phyloP scores from a whole-genome alignment of 805 yeast species.

The Zygosaccharomyces bisporus region DNA sequence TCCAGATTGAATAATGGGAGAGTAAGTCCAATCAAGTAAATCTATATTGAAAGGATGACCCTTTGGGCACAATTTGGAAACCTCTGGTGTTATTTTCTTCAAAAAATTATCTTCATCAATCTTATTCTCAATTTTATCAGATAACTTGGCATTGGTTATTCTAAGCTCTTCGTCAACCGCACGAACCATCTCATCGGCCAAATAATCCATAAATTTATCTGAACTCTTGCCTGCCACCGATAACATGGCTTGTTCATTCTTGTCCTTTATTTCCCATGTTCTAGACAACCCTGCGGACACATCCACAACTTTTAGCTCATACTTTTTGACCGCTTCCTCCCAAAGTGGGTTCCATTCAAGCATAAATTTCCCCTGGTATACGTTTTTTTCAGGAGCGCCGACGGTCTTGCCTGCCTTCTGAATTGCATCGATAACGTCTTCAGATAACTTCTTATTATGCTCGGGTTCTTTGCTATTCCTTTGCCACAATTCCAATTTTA shows the following conservation, averaged over 20 bases:
- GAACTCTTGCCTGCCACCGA: slow-evolving; percentile 74
- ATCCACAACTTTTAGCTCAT: slow-evolving; percentile 46
- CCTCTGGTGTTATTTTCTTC: slow-evolving; percentile 48
- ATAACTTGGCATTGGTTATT: slow-evolving; percentile 65
- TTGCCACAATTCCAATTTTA: slow-evolving; percentile 55
- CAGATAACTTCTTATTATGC: slow-evolving; percentile 65
- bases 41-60: slow-evolving; percentile 71
- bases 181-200: slow-evolving; percentile 83
- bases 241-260: slow-evolving; percentile 62
- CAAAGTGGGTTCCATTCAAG: slow-evolving; percentile 65
- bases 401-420: slow-evolving; percentile 46
- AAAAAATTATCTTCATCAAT: slow-evolving; percentile 77
- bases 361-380: slow-evolving; percentile 77
- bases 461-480: slow-evolving; percentile 74
- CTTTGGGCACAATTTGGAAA: slow-evolving; percentile 31
- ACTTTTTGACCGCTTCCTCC: slow-evolving; percentile 38
- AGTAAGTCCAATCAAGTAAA: slow-evolving; percentile 87
- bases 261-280: slow-evolving; percentile 72
- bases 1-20: slow-evolving; percentile 88
- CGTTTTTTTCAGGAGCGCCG: slow-evolving; percentile 73
- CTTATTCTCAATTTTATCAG: slow-evolving; percentile 73
- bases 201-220: slow-evolving; percentile 70
- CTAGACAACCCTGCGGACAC: slow-evolving; percentile 50
- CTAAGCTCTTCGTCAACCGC: slow-evolving; percentile 82
- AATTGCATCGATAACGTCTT: slow-evolving; percentile 47